Evolutionary conservation across 2,329 filamentous ascomycete genomes (phyloP), one percentile per base, ranked within the genome.

Genomic region (Didymella exigua): DNA sequence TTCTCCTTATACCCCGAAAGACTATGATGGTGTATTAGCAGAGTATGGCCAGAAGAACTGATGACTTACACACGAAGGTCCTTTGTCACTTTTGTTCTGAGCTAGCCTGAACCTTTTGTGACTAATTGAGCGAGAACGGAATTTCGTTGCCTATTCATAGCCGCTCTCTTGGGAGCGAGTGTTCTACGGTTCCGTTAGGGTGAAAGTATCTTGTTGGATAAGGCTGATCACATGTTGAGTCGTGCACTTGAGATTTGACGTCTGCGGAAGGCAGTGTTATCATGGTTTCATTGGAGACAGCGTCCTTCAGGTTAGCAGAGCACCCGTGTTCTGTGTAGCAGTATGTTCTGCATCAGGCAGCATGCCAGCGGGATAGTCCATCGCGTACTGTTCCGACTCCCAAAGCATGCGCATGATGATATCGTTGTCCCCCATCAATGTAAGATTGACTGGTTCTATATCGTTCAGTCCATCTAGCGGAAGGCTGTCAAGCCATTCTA

Each of bases 21-120:
- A 71, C 44, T 71, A 70, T 27, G 45, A 52, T 21, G 65, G 62
- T 9, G 50, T 71, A n/a, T 44, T 67, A 14, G 55, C 56, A 26
- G 68, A 71, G 48, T 70, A 54, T 16, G 26, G 30, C 19, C 21
- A 36, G 21, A 57, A 60, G 38, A 38, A 33, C 40, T 27, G 9
- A 38, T 38, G 8, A 3, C 7, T 29, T 16, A 3, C 7, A 27
- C 23, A 14, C 6, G 13, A n/a, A 16, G 21, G n/a, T 8, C 11
- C 19, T 38, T 11, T 8, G 14, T 21, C 2, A 19, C 10, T 21
- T n/a, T n/a, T n/a, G n/a, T 24, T 24, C 2, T 38, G n/a, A 24
- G 36, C 14, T 24, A 24, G 13, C 11, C 4, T n/a, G 2, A 5
- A 24, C 11, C 18, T 24, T 38, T 21, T 9, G 36, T 4, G n/a